Evolutionary conservation across 1,284 basidiomycete species (phyloP).

Genomic region (Malassezia dermatis): DNA sequence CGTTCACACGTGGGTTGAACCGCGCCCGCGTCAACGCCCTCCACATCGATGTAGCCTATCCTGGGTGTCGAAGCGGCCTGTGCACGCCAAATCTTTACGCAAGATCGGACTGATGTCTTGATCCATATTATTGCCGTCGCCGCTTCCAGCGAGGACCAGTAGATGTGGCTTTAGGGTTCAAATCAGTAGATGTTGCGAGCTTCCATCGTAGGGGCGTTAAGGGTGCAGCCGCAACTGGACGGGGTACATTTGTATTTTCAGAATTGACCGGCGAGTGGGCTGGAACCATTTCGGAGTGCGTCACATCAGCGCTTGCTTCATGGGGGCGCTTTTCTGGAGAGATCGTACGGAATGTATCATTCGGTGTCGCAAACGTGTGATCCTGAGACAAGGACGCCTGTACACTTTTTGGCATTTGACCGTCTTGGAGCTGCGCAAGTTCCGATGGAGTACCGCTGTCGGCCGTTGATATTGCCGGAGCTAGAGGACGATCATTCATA

Average conservation of each 20-base stretch:
- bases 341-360: neutral
- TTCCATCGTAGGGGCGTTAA: neutral
- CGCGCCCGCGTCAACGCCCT: neutral
- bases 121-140: neutral
- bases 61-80: neutral
- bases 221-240: neutral
- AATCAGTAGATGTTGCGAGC: neutral
- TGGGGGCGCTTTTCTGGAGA: neutral
- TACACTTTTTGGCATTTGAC: neutral
- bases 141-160: neutral
- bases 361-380: neutral
- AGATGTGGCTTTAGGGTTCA: neutral
- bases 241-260: neutral
- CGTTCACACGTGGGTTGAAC: neutral
- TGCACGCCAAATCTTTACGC: neutral
- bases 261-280: neutral
- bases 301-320: neutral
- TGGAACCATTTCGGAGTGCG: neutral
- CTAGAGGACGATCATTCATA: neutral
- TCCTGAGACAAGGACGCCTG: neutral
- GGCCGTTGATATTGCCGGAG: neutral
- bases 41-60: neutral
- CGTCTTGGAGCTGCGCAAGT: neutral
- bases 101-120: neutral
- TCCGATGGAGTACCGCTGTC: neutral